Base-by-base conservation (phyloP, 2,329 filamentous ascomycete genomes). In the Akanthomyces muscarius region DNA sequence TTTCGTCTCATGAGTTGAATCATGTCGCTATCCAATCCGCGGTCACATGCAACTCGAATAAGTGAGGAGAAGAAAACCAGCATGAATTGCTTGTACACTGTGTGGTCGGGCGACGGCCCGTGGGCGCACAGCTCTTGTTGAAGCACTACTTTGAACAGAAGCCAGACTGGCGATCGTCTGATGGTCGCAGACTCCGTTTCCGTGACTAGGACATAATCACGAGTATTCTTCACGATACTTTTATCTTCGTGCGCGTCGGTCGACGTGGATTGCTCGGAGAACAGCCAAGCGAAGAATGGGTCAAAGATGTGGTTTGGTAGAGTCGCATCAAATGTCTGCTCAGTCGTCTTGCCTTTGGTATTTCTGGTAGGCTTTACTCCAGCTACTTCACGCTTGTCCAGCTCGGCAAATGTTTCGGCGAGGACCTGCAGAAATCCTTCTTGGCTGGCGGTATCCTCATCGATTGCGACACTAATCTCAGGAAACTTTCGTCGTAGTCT, bases 41-140 rank as follows among this genome's bases (percentile, higher is more conserved):
- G 47, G 0, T 66, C 44, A 1, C 69, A 65, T 0, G 71, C 69
- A 1, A 56, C 21, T 0, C 71, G 44, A n/a, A 82, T 66, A 6
- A 82, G 64, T 0, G 64, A 58, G 0, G 72, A 63, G 69, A 83
- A 74, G 66, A 83, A 72, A 23, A 76, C 80, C 0, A 79, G 52
- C 78, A 86, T 83, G 65, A 82, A 81, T 0, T 68, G 64, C 63
- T 87, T 87, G 71, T 85, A 87, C 0, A 71, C 60, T 2, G 21
- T 28, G 4, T 30, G 2, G 16, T 55, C 47, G 33, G 65, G 16
- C 0, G 36, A 3, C 0, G 16, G 25, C 13, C 25, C 28, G 8
- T 52, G 13, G 14, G 33, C 7, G 13, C 62, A 51, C n/a, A 71
- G 63, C 13, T 65, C 45, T 2, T 71, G 61, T 63, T 86, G 81